Base-by-base conservation (phyloP, 2,329 filamentous ascomycete species). In the Calonectria pseudoturangicola region DNA sequence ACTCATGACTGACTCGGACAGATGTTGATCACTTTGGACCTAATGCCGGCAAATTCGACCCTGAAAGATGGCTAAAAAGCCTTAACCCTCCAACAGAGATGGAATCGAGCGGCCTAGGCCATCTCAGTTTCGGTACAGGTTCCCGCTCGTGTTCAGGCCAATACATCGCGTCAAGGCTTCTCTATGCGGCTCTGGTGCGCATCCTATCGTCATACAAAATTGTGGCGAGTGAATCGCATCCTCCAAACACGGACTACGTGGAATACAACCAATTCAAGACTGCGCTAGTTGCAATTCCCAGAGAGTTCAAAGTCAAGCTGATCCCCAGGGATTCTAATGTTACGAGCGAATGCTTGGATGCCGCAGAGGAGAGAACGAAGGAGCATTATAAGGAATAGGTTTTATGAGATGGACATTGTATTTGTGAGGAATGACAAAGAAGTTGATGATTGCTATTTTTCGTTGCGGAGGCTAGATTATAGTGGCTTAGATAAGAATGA, bases 201-300 rank as follows among this genome's bases (percentile, higher is more conserved):
- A 80, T 90, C 1, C 74, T 90, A n/a, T 83, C 84, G 3, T 84
- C 84, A 10, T 90, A 88, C 80, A 85, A 83, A 74, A 87, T 89
- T 67, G 85, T 89, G 39, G 84, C 89, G 28, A 86, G 84, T 75
- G 83, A 87, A 64, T 77, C 79, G 0, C 82, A 87, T 51, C 89
- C 90, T 0, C 90, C 90, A 0, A 92, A 91, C 74, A 91, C 89
- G 0, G 89, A 92, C 77, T 92, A 92, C 73, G 87, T 92, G 5
- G 89, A 92, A 6, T 92, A 92, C 76, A 92, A 92, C 75, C 86
- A 89, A 76, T 87, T 91, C 76, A 91, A 92, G 81, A 88, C 86
- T 1, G 90, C 90, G 0, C 76, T 92, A 41, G 90, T 92, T 15
- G 90, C 90, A 0, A 91, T 92, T 64, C 90, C 90, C 1, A 81